Evolutionary conservation across 1,284 basidiomycete species (phyloP).

Genomic region (Cerioporus squamosus): DNA sequence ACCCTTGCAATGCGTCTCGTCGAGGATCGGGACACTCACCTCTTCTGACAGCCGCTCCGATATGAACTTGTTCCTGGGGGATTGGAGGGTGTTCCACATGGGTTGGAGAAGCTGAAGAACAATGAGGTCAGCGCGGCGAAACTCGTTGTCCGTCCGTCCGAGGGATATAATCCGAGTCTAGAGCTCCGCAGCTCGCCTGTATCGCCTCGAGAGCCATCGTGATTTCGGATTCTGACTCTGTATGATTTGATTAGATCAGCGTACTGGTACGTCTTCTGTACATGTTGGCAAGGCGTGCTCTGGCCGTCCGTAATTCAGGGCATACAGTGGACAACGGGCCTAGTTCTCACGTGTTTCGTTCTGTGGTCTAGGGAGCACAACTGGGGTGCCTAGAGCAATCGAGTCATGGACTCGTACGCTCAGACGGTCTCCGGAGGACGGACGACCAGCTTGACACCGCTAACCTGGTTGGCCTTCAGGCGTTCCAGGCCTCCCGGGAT

Average conservation of each 20-base stretch:
- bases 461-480: slow-evolving; percentile 45
- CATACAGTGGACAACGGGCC: too few species aligned
- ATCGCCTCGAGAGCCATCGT: too few species aligned
- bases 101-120: slow-evolving; percentile 44
- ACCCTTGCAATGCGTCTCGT: neutral
- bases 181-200: too few species aligned
- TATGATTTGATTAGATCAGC: too few species aligned
- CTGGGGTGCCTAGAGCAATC: neutral
- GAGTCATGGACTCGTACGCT: neutral
- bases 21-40: neutral
- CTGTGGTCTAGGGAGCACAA: neutral
- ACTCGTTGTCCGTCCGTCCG: slow-evolving; percentile 50
- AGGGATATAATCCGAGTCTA: too few species aligned
- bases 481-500: slow-evolving; percentile 46
- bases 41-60: slow-evolving; percentile 19
- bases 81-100: slow-evolving; percentile 46
- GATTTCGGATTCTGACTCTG: too few species aligned
- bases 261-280: too few species aligned
- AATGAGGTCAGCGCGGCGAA: slow-evolving; percentile 53
- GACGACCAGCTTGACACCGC: slow-evolving; percentile 53
- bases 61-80: slow-evolving; percentile 51
- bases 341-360: neutral
- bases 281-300: too few species aligned
- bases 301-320: too few species aligned
- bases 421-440: slow-evolving; percentile 47